Conservation (phyloP, 257 asterid species). For the Mentha longifolia region DNA sequence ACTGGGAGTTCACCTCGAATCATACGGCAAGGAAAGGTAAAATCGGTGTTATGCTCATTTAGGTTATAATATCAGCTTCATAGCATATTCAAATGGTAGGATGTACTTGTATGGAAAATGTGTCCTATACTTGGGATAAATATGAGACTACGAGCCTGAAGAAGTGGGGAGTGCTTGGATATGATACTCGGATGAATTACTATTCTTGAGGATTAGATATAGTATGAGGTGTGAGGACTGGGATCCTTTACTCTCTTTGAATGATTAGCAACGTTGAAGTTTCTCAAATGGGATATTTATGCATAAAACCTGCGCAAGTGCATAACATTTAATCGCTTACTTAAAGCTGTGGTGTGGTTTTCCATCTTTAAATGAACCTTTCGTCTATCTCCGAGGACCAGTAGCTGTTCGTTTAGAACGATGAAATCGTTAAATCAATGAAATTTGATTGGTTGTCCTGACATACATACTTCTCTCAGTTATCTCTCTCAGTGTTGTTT, state of each 20-base stretch:
- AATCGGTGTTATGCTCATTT: slow-evolving; percentile 1
- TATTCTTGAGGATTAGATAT: not conserved
- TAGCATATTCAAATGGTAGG: not conserved
- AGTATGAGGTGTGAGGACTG: not conserved
- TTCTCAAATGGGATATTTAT: not conserved
- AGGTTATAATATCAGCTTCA: not conserved
- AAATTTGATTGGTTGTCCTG: not conserved
- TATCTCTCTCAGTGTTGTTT: not conserved
- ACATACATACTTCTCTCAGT: not conserved
- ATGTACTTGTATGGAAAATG: not conserved
- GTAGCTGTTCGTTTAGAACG: not conserved
- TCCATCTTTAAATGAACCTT: not conserved
- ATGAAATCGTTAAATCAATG: not conserved
- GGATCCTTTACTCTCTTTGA: not conserved
- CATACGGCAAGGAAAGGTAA: slow-evolving; percentile 84
- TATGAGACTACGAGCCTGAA: not conserved
- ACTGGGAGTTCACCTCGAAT: slow-evolving; percentile 63
- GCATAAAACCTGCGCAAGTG: not conserved
- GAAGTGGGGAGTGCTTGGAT: not conserved
- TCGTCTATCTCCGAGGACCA: not conserved
- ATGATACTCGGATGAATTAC: not conserved
- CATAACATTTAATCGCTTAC: not conserved
- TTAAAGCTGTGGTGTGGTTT: not conserved
- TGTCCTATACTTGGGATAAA: not conserved
- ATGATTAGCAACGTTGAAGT: not conserved